Evolutionary conservation across 768 basidiomycete genomes (phyloP).

Genomic region (Nidularia pulvinata): DNA sequence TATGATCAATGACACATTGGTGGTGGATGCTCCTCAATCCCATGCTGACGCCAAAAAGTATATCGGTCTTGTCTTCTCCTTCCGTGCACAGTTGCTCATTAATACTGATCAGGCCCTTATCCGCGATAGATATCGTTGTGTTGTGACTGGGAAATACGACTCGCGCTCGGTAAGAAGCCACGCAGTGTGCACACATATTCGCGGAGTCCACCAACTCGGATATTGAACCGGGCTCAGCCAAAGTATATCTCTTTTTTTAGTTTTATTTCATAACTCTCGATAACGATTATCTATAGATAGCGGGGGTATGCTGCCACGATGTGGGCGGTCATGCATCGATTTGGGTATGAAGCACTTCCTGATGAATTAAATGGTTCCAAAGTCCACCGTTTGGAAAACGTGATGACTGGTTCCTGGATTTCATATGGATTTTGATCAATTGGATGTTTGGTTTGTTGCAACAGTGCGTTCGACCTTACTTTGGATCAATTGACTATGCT

Average conservation of each 20-base stretch:
- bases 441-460: slow-evolving; percentile 25
- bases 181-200: slow-evolving; percentile 25
- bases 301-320: slow-evolving; percentile 16
- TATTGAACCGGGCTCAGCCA: slow-evolving; percentile 10
- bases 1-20: slow-evolving; percentile 14
- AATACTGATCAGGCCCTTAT: slow-evolving; percentile 22
- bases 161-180: slow-evolving; percentile 1
- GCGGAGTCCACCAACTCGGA: slow-evolving; percentile 14
- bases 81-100: slow-evolving; percentile 1
- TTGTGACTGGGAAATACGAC: slow-evolving; percentile 24
- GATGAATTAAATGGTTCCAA: slow-evolving; percentile 21
- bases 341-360: slow-evolving; percentile 17
- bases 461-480: slow-evolving; percentile 15
- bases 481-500: not conserved
- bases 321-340: slow-evolving; percentile 19
- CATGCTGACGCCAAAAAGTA: slow-evolving; percentile 12
- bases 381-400: slow-evolving; percentile 25
- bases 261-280: not conserved
- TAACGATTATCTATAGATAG: slow-evolving; percentile 7
- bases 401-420: slow-evolving; percentile 21
- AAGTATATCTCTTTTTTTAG: slow-evolving; percentile 11
- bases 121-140: slow-evolving; percentile 31
- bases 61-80: slow-evolving; percentile 1
- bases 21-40: slow-evolving; percentile 8
- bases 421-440: slow-evolving; percentile 19